Evolutionary conservation across 768 basidiomycete species (phyloP), one percentile per base, ranked within the genome.

Genomic region (Mycena galopus): DNA sequence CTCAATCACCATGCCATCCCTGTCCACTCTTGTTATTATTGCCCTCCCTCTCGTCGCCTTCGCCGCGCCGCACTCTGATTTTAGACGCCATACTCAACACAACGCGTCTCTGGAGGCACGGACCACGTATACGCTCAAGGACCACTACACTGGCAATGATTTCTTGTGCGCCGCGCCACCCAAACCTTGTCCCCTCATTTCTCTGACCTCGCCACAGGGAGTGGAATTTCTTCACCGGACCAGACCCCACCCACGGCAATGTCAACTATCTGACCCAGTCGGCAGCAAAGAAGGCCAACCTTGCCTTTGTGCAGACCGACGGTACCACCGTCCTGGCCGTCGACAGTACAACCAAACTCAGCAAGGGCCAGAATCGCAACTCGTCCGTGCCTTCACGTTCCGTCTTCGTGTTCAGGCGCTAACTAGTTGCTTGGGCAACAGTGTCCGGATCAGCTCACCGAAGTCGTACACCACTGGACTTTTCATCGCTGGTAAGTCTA

Each of bases 221-320:
- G 53, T 94, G 91, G 91, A 82, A 91, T 35, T 95, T 93, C 82
- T 94, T 89, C 82, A 85, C 85, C 16, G 81, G 74, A 4, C 17
- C 80, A 14, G 94, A 95, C 80, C 94, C 94, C 4, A 95, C 94
- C 0, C 81, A 89, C 73, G 94, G 94, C 21, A 81, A 81, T 29
- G 94, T 95, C 59, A 86, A 89, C 67, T 95, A 90, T 78, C 83
- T 89, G 71, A 81, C 76, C 35, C 78, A 82, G 76, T 77, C 80
- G 2, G 80, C 88, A 27, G 93, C 93, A 1, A 81, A 81, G 64
- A 74, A 80, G 12, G 84, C 88, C 42, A 86, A 86, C 1, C 87
- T 95, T 42, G 90, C 92, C 3, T 92, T 86, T 76, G 88, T 94
- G 30, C 87, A 92, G 71, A 78, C 79, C 23, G 88, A 90, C 75